Evolutionary conservation across 805 yeast species (phyloP), one percentile per base, ranked within the genome.

Genomic region (Zygosaccharomyces kombuchaensis): DNA sequence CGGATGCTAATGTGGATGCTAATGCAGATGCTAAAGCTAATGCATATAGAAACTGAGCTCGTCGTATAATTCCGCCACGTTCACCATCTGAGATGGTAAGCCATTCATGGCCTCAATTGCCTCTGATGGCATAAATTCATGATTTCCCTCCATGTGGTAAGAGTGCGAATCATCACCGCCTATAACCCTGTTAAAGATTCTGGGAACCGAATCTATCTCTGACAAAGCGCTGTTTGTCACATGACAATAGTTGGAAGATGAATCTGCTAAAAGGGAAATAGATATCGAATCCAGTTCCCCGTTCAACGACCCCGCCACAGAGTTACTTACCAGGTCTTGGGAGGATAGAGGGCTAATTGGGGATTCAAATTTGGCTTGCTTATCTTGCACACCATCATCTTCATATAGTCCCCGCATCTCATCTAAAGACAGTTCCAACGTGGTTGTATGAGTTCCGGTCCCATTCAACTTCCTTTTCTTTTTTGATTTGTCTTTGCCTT

Each of bases 41-140:
- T 55, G 55, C 43, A 37, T 54, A 46, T 50, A 55, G 36, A 56
- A 54, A 37, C 58, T 57, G 17, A 55, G 54, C 46, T 57, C 61
- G 31, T 58, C 61, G 19, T 52, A 56, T 14, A 53, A 44, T 9
- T 53, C 54, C n/a, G 43, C 51, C 6, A 40, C 40, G 26, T 50
- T 45, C 9, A 46, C 36, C 25, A 53, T 41, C 26, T 51, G 52
- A 13, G 57, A 53, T 16, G 57, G 57, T 41, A 48, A 30, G 14
- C 43, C 34, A 25, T 26, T 31, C 36, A 31, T 32, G 14, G 36
- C 43, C 14, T 40, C 31, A 14, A 4, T 13, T 9, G 37, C 36
- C 9, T 40, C 43, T 19, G 32, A 13, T 13, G 36, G 21, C 16
- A 38, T 9, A 12, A 38, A 27, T 14, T 7, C 12, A 16, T 19